phyloP scores from a whole-genome alignment of 78 protist genomes.

The Bigelowiella natans region DNA sequence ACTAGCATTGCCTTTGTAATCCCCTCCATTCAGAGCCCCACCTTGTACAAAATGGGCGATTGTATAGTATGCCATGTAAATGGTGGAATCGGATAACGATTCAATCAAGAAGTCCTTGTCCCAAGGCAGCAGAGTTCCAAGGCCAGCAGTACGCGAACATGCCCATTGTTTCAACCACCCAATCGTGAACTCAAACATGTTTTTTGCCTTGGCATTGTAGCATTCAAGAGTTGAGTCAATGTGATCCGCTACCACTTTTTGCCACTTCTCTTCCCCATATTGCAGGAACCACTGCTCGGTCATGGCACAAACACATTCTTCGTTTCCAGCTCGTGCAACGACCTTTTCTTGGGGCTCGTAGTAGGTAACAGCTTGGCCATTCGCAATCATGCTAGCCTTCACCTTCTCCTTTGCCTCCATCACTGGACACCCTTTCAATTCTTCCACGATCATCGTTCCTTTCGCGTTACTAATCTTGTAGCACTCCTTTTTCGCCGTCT shows the following conservation, averaged over 20 bases:
- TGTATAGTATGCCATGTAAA: slow-evolving; percentile 99
- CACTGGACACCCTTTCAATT: slow-evolving; percentile 53
- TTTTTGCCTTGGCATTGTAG: slow-evolving; percentile 14
- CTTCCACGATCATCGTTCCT: slow-evolving; percentile 78
- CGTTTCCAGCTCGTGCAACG: slow-evolving; percentile 87
- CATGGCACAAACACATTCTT: slow-evolving; percentile 90
- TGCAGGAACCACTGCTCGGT: slow-evolving; percentile 95
- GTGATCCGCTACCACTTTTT: slow-evolving; percentile 20
- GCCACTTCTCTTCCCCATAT: slow-evolving; percentile 93
- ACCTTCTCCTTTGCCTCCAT: slow-evolving; percentile 62
- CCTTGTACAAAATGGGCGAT: neutral
- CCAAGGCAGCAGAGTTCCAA: slow-evolving; percentile 94
- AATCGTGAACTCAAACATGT: slow-evolving; percentile 46
- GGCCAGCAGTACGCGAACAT: slow-evolving; percentile 94
- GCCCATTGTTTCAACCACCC: slow-evolving; percentile 91
- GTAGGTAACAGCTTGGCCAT: slow-evolving; percentile 54
- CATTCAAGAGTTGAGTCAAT: slow-evolving; percentile 34
- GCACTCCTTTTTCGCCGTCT: slow-evolving; percentile 72
- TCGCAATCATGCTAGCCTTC: neutral
- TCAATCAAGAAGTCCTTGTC: slow-evolving; percentile 82
- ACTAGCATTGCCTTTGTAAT: slow-evolving; percentile 26
- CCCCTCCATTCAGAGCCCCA: slow-evolving; percentile 55
- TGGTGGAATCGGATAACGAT: slow-evolving; percentile 98
- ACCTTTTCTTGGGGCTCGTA: slow-evolving; percentile 87
- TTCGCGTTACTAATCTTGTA: slow-evolving; percentile 73